Percentiles rank a stretch among this genome's conserved stretches.
Evolutionary conservation across 2,329 filamentous ascomycete species (phyloP).

Genomic region (Talaromyces sp.): DNA sequence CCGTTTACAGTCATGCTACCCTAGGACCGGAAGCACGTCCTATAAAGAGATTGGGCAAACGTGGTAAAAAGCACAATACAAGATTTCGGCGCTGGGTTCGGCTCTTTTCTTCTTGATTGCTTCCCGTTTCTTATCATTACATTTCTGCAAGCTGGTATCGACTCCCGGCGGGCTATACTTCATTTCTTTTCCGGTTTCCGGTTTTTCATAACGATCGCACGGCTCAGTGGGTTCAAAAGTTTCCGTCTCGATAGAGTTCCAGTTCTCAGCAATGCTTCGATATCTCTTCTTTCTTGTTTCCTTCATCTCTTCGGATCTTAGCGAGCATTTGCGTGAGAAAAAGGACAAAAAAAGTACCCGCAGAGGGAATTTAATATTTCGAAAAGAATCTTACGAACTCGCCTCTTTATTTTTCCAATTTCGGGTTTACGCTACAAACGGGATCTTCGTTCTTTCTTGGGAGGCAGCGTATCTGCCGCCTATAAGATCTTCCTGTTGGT

Average conservation of each 20-base stretch:
- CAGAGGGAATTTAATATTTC: conserved; percentile 19
- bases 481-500: not conserved
- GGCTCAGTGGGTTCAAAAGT: conserved; percentile 32
- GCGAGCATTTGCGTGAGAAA: conserved; percentile 33
- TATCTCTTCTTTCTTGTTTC: conserved; percentile 7
- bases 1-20: not conserved
- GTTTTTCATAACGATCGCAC: conserved; percentile 32
- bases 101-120: conserved; percentile 7
- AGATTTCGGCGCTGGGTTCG: conserved; percentile 4
- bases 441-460: not conserved
- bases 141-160: conserved; percentile 11
- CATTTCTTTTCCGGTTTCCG: conserved; percentile 21
- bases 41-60: not conserved
- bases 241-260: conserved; percentile 37
- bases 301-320: conserved; percentile 20
- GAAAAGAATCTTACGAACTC: conserved; percentile 3
- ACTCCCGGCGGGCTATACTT: conserved; percentile 19
- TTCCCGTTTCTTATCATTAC: conserved; percentile 10
- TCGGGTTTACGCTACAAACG: not conserved
- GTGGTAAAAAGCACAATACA: not conserved
- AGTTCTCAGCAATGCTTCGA: conserved; percentile 25
- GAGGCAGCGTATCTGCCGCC: not conserved
- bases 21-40: not conserved
- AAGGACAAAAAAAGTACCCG: conserved; percentile 26
- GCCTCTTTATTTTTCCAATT: not conserved